Evolutionary conservation across 148 eudicot species (phyloP).

Genomic region (Rhododendron griersonianum): DNA sequence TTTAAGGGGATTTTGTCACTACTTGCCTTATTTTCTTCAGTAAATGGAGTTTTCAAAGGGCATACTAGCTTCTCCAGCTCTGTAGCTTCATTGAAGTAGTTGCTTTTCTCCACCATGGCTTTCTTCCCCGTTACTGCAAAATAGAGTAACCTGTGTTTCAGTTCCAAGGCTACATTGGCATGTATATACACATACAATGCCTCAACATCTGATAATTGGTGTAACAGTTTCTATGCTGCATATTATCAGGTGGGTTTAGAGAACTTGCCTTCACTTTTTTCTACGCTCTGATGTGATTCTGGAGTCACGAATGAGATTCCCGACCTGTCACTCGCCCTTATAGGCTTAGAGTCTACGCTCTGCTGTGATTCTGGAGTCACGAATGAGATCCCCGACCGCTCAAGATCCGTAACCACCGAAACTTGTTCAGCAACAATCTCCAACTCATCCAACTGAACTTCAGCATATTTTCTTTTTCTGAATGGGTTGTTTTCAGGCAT

Average conservation of each 20-base stretch:
- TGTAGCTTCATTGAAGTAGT: conserved; percentile 36
- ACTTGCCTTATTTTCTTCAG: conserved; percentile 17
- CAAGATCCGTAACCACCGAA: conserved; percentile 40
- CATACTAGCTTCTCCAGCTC: conserved; percentile 34
- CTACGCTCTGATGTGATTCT: conserved; percentile 43
- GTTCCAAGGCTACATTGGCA: not conserved
- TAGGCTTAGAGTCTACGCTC: conserved; percentile 22
- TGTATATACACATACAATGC: not conserved
- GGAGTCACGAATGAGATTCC: conserved; percentile 16
- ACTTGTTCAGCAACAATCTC: conserved; percentile 26
- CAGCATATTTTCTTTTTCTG: conserved; percentile 35
- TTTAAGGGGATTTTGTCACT: conserved; percentile 13
- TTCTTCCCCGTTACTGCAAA: conserved; percentile 19
- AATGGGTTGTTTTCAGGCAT: conserved; percentile 58
- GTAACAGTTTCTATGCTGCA: not conserved
- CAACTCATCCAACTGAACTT: conserved; percentile 17
- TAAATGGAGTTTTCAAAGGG: conserved; percentile 13
- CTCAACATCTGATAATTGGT: not conserved
- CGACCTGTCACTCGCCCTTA: conserved; percentile 23
- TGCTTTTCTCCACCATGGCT: conserved; percentile 26
- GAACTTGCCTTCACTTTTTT: conserved; percentile 17
- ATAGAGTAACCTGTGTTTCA: not conserved
- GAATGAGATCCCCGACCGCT: conserved; percentile 12
- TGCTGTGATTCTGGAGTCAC: conserved; percentile 37
- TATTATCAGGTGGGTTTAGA: not conserved